Evolutionary conservation across 208 protist genomes (phyloP).

Genomic region (Phytomonas sp.): DNA sequence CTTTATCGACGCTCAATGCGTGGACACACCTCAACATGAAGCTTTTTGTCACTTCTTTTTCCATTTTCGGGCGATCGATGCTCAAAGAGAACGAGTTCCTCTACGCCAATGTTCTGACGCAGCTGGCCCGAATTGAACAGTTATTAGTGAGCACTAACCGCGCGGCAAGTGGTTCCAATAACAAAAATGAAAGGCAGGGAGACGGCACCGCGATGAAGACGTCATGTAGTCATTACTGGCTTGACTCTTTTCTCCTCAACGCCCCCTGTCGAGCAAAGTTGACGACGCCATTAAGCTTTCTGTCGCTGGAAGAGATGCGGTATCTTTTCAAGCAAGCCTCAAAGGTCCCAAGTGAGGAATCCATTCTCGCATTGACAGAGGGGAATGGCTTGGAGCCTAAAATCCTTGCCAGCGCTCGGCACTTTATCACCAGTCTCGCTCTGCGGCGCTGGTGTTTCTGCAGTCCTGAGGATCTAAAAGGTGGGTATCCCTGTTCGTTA

Average conservation of each 20-base stretch:
- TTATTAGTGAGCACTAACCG: not conserved
- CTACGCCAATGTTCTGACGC: not conserved
- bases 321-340: conserved; percentile 9
- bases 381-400: not conserved
- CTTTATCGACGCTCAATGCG: not conserved
- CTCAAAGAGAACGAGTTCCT: not conserved
- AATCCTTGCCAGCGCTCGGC: not conserved
- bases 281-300: conserved; percentile 8
- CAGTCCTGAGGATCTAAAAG: not conserved
- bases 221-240: not conserved
- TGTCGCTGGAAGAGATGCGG: conserved; percentile 17
- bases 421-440: conserved; percentile 17
- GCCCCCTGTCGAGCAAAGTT: conserved; percentile 4
- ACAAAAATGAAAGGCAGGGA: not conserved
- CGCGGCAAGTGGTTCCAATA: not conserved
- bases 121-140: not conserved
- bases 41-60: not conserved
- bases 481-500: not conserved
- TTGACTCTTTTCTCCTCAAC: conserved; percentile 19
- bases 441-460: conserved; percentile 30
- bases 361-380: not conserved
- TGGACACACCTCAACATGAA: not conserved
- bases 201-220: not conserved
- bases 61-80: not conserved
- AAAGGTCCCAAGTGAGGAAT: not conserved